Percentiles rank a stretch among this genome's conserved stretches.
Conservation (phyloP, 495 filamentous ascomycete genomes). For the Clohesyomyces aquaticus region DNA sequence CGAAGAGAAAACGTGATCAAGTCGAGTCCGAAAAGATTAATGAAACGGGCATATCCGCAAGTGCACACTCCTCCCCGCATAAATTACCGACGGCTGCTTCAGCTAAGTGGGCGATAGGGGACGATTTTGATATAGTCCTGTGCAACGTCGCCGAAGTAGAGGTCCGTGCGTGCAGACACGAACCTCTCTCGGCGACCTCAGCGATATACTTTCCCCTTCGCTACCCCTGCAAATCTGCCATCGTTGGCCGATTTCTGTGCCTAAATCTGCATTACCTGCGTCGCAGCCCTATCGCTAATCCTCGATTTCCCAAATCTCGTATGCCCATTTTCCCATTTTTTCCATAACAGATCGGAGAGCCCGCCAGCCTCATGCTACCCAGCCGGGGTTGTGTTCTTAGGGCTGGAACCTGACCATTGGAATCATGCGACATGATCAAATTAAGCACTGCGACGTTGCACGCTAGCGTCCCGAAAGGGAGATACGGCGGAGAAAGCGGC, state of each 20-base stretch:
- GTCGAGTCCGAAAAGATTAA: neutral
- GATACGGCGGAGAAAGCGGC: conserved; percentile 23
- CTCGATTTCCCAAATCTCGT: neutral
- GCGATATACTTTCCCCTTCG: too few relatives aligned
- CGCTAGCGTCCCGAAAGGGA: neutral
- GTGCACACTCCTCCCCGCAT: neutral
- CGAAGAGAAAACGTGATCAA: too few relatives aligned
- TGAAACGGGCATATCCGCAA: neutral
- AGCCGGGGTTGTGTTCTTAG: too few relatives aligned
- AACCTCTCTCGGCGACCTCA: neutral
- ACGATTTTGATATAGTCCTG: neutral
- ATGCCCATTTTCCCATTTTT: too few relatives aligned
- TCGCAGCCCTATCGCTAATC: neutral
- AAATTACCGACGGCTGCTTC: neutral
- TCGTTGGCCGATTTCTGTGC: too few relatives aligned
- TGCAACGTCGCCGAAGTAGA: conserved; percentile 2
- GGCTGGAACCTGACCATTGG: too few relatives aligned
- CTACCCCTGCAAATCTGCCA: too few relatives aligned
- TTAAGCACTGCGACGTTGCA: neutral
- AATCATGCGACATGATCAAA: too few relatives aligned
- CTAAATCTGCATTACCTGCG: neutral
- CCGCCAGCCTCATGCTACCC: too few relatives aligned
- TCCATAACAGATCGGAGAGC: too few relatives aligned
- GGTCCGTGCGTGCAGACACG: too few relatives aligned
- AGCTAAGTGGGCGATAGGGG: neutral